Conservation (phyloP, 1,284 basidiomycete genomes). For the Volvariella volvacea region DNA sequence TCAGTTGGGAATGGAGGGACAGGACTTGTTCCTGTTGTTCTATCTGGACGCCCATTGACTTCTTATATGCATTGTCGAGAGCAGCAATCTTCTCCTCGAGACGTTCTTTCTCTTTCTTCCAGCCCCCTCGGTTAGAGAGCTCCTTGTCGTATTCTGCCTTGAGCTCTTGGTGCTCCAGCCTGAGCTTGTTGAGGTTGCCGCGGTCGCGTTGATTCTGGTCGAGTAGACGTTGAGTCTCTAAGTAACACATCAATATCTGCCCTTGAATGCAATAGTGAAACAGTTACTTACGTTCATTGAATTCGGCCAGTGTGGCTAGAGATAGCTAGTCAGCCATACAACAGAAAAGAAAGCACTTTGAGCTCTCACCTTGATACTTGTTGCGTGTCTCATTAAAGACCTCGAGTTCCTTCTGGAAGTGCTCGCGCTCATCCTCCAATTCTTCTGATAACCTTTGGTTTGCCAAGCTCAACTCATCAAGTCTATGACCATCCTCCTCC, state of each 20-base stretch:
- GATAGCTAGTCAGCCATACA: conserved; percentile 7
- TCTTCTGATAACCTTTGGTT: conserved; percentile 63
- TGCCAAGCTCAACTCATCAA: conserved; percentile 58
- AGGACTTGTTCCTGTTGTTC: conserved; percentile 84
- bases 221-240: conserved; percentile 49
- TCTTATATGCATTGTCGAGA: conserved; percentile 72
- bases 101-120: conserved; percentile 84
- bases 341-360: not conserved
- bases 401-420: conserved; percentile 72
- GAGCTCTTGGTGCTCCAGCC: conserved; percentile 73
- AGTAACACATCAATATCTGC: conserved; percentile 7
- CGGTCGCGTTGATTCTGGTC: conserved; percentile 67
- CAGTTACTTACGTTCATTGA: conserved; percentile 64
- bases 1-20: conserved; percentile 75
- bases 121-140: conserved; percentile 67
- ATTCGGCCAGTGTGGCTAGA: conserved; percentile 64
- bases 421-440: conserved; percentile 71
- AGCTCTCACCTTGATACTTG: conserved; percentile 67
- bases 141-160: conserved; percentile 74
- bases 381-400: conserved; percentile 74
- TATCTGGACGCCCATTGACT: conserved; percentile 63
- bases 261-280: conserved; percentile 26
- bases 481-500: conserved; percentile 62
- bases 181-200: conserved; percentile 76
- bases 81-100: conserved; percentile 78